Percentiles rank a stretch among this genome's conserved stretches.
Conservation (phyloP, 2,329 filamentous ascomycete species). For the Chaetomium sp. region DNA sequence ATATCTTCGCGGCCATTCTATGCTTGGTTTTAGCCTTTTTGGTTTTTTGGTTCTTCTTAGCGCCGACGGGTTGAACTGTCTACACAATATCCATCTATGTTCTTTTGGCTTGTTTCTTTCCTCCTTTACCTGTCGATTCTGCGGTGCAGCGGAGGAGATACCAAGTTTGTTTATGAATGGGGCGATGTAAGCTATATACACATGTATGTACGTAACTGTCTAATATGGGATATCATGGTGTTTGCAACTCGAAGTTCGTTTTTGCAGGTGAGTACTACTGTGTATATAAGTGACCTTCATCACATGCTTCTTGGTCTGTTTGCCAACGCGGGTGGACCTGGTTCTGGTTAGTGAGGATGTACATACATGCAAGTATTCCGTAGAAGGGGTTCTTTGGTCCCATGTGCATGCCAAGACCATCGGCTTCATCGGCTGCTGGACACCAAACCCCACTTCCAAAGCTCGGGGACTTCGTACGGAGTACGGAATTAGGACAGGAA, state of each 20-base stretch:
- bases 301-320: background rate
- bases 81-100: background rate
- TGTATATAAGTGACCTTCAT: background rate
- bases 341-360: too few species aligned
- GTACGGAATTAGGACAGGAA: too few species aligned
- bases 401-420: background rate
- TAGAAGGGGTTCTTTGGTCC: background rate
- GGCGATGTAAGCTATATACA: conserved; percentile 5
- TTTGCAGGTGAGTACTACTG: too few species aligned
- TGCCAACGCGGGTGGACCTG: too few species aligned
- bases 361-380: too few species aligned
- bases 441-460: background rate
- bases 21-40: background rate
- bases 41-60: background rate
- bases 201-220: conserved; percentile 19
- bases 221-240: conserved; percentile 16
- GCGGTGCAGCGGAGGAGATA: conserved; percentile 28
- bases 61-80: background rate
- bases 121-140: conserved; percentile 10
- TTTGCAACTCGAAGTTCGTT: background rate
- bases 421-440: background rate
- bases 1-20: background rate
- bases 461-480: too few species aligned
- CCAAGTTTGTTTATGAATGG: conserved; percentile 17
- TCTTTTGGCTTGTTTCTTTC: background rate